Percentiles rank a stretch among this genome's conserved stretches.
These are phyloP conservation scores for Drechslera avenae DNA, from an alignment of 2,329 filamentous ascomycete species.

Conservation along the genomic window DNA sequence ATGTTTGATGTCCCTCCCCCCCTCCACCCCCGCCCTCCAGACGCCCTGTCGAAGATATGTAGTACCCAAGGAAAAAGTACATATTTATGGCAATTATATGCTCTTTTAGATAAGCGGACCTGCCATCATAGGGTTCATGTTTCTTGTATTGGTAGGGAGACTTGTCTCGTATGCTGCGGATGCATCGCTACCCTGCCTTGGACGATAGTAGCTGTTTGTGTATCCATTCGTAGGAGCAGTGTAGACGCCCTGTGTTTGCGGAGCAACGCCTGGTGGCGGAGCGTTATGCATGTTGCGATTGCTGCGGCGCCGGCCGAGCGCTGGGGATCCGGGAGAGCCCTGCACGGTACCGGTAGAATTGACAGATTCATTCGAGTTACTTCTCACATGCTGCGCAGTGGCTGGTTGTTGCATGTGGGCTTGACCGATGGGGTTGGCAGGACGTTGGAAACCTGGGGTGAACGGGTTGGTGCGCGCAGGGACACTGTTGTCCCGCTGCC, in stretches of 20 bases:
- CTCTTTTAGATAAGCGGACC: slow-evolving; percentile 38
- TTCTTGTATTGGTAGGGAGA: slow-evolving; percentile 30
- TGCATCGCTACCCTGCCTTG: slow-evolving; percentile 28
- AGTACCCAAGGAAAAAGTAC: background rate
- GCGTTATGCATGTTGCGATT: slow-evolving; percentile 41
- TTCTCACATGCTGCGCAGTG: slow-evolving; percentile 33
- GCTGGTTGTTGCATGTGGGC: slow-evolving; percentile 17
- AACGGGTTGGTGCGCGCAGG: slow-evolving; percentile 46
- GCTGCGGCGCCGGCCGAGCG: slow-evolving; percentile 42
- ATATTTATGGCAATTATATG: background rate
- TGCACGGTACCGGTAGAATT: slow-evolving; percentile 39
- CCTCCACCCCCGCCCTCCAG: background rate
- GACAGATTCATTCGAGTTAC: slow-evolving; percentile 43
- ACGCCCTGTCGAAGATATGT: background rate
- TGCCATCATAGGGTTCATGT: slow-evolving; percentile 40
- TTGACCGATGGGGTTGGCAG: slow-evolving; percentile 29
- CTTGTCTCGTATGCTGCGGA: slow-evolving; percentile 34
- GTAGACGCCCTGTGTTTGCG: slow-evolving; percentile 33
- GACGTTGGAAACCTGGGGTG: slow-evolving; percentile 37
- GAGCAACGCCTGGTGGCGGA: slow-evolving; percentile 28
- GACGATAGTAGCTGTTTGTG: slow-evolving; percentile 36
- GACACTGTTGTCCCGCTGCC: slow-evolving; percentile 31
- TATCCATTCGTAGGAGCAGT: slow-evolving; percentile 33
- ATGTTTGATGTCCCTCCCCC: background rate
- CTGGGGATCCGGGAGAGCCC: slow-evolving; percentile 33